Evolutionary conservation across 2,329 filamentous ascomycete species (phyloP), one percentile per base, ranked within the genome.

Genomic region (Sphaceloma murrayae): DNA sequence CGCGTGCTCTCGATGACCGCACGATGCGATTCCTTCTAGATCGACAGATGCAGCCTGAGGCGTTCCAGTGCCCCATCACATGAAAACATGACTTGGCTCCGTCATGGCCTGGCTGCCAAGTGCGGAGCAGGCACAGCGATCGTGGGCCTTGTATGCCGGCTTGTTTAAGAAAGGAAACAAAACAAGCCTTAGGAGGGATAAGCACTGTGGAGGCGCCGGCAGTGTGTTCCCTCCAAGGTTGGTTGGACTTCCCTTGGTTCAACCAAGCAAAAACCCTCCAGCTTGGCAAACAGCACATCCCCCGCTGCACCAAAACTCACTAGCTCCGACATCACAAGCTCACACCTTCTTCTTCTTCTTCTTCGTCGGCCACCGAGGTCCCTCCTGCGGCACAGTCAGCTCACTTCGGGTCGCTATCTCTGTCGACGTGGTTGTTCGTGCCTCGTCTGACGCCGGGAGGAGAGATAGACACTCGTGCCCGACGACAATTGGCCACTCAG

Each of bases 231-330:
- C n/a, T n/a, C n/a, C n/a, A n/a, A n/a, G n/a, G n/a, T n/a, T n/a
- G n/a, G n/a, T n/a, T n/a, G n/a, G n/a, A n/a, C n/a, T n/a, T n/a
- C n/a, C n/a, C n/a, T n/a, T n/a, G n/a, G n/a, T n/a, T n/a, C n/a
- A n/a, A n/a, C n/a, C n/a, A n/a, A n/a, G n/a, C n/a, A n/a, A n/a
- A n/a, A n/a, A n/a, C n/a, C n/a, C n/a, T n/a, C 36, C 36, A 26
- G 5, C 36, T 40, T 40, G 36, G 36, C 36, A 16, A 29, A n/a
- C 22, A 30, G 36, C 36, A 40, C 36, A 40, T 40, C 36, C 36
- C 36, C 36, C 36, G 36, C 36, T 30, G 36, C 10, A 40, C 22
- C 21, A 24, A 29, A 40, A 27, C 6, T 21, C 36, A 29, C 36
- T 29, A 16, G 11, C 14, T 3, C 10, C 27, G 7, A n/a, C n/a